Evolutionary conservation across 2,329 filamentous ascomycete species (phyloP).

Genomic region (Bipolaris sorokiniana): DNA sequence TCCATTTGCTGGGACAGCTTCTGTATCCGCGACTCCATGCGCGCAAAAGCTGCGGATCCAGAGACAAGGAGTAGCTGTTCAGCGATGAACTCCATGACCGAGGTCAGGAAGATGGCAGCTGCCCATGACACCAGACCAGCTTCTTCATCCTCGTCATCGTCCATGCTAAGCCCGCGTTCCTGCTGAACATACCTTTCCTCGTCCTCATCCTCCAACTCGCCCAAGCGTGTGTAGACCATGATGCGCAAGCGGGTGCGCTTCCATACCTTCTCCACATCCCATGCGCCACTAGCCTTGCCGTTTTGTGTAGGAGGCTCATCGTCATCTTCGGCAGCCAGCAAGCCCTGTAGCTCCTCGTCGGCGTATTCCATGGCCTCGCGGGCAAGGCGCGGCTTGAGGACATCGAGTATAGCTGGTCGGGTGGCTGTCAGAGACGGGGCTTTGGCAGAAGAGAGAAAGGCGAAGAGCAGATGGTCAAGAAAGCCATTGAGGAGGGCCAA

Average conservation of each 20-base stretch:
- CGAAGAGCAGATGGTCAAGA: constrained; percentile 90
- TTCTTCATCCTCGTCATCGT: constrained; percentile 45
- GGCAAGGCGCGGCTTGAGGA: constrained; percentile 87
- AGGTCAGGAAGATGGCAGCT: constrained; percentile 94
- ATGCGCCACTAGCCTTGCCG: constrained; percentile 60
- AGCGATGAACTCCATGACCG: constrained; percentile 90
- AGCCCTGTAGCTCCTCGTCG: constrained; percentile 86
- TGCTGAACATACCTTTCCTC: constrained; percentile 87
- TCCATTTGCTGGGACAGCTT: constrained; percentile 38
- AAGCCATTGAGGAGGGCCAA: constrained; percentile 86
- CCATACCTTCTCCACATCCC: constrained; percentile 93
- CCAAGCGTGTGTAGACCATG: constrained; percentile 97
- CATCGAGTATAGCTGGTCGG: constrained; percentile 81
- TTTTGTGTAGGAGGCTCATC: constrained; percentile 39
- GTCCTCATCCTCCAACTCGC: constrained; percentile 97
- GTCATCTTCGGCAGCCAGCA: constrained; percentile 77
- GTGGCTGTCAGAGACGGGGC: constrained; percentile 78
- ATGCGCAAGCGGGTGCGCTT: constrained; percentile 90
- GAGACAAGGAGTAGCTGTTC: constrained; percentile 89
- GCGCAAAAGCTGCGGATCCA: constrained; percentile 79
- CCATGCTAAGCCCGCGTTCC: constrained; percentile 68
- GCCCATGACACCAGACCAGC: constrained; percentile 75
- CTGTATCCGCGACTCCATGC: constrained; percentile 54
- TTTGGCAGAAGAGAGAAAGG: constrained; percentile 79
- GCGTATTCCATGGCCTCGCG: constrained; percentile 82